These are phyloP conservation scores for Physcia stellaris DNA, from an alignment of 495 filamentous ascomycete species.

Conservation along the genomic window DNA sequence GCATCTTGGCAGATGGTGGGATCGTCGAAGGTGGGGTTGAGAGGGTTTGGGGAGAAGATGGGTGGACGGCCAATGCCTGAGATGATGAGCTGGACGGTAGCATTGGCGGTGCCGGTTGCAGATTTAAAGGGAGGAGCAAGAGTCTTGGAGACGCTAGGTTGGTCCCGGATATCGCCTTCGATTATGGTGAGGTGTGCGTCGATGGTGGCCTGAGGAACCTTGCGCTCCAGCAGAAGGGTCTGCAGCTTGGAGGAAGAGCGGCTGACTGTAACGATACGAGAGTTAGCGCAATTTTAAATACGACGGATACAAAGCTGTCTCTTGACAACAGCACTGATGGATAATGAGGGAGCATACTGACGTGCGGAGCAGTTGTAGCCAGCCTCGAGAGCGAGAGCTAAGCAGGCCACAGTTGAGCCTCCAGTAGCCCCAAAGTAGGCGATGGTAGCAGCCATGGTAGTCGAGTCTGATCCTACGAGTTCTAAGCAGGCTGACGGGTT, in stretches of 20 bases:
- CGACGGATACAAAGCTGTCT: too few species aligned
- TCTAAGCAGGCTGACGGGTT: too few species aligned
- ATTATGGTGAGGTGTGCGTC: constrained; percentile 31
- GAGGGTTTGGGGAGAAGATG: constrained; percentile 11
- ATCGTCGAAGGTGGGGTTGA: constrained; percentile 12
- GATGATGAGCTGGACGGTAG: constrained; percentile 24
- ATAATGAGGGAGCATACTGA: constrained; percentile 7
- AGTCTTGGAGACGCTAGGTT: constrained; percentile 26
- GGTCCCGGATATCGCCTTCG: constrained; percentile 37
- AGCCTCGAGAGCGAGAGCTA: constrained; percentile 34
- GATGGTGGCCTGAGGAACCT: constrained; percentile 20
- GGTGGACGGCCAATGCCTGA: constrained; percentile 32
- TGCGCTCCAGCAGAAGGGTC: constrained; percentile 24
- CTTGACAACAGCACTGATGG: too few species aligned
- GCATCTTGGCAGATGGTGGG: constrained; percentile 14
- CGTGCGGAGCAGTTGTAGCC: constrained; percentile 32
- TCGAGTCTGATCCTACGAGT: too few species aligned
- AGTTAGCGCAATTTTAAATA: too few species aligned
- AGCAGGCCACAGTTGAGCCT: constrained; percentile 32
- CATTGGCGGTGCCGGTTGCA: constrained; percentile 6
- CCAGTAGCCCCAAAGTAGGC: constrained; percentile 40
- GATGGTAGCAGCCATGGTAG: too few species aligned
- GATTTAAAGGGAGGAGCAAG: too few species aligned
- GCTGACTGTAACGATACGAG: too few species aligned
- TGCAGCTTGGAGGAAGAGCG: constrained; percentile 50